These are phyloP conservation scores for Xylaria grammica DNA, from an alignment of 495 filamentous ascomycete genomes.

Conservation along the genomic window DNA sequence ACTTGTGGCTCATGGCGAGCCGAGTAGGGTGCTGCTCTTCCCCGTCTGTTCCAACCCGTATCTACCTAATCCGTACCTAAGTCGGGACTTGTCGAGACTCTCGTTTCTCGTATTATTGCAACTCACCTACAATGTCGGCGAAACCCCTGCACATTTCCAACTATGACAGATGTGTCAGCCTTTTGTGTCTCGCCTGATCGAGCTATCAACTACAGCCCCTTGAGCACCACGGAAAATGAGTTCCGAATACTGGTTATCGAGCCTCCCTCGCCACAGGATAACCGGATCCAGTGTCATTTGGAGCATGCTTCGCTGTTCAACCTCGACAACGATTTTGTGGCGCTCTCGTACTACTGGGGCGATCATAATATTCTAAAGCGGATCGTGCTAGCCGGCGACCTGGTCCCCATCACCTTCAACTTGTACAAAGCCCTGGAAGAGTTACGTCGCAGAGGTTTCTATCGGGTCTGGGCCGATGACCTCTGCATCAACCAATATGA, in stretches of 20 bases:
- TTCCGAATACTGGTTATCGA: constrained; percentile 18
- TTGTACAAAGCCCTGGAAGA: constrained; percentile 16
- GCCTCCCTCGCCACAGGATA: not conserved
- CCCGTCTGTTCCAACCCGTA: constrained; percentile 1
- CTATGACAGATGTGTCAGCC: constrained; percentile 11
- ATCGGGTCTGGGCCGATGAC: constrained; percentile 26
- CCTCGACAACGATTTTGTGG: constrained; percentile 14
- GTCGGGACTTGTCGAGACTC: too few relatives aligned
- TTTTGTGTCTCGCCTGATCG: constrained; percentile 8
- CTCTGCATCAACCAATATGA: constrained; percentile 31
- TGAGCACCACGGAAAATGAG: constrained; percentile 13
- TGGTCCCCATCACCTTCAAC: constrained; percentile 7
- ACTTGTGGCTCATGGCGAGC: not conserved
- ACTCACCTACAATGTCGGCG: not conserved
- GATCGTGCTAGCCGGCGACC: constrained; percentile 2
- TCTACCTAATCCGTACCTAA: not conserved
- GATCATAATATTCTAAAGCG: constrained; percentile 5
- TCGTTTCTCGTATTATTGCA: not conserved
- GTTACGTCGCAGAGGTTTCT: constrained; percentile 5
- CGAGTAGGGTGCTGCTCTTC: not conserved
- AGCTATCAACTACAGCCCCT: constrained; percentile 6
- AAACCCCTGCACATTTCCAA: not conserved
- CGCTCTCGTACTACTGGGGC: constrained; percentile 22
- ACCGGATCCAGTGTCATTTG: constrained; percentile 5
- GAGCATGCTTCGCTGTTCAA: constrained; percentile 14